Evolutionary conservation across 164 flowering plant species (phyloP).

Genomic region (Aristolochia fimbriata): DNA sequence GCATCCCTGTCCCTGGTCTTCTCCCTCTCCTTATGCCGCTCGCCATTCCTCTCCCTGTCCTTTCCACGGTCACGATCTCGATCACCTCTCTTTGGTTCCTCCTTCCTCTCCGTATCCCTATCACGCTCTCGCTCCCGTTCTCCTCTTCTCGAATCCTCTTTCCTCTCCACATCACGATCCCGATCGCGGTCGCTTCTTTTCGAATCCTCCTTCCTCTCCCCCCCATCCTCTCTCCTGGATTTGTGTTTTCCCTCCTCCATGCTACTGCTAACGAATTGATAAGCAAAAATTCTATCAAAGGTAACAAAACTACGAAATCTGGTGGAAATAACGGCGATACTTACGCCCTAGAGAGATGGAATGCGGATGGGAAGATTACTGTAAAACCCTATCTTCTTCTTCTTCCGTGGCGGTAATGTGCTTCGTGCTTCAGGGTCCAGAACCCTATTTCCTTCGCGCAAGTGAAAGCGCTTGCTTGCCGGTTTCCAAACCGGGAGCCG

Average conservation of each 20-base stretch:
- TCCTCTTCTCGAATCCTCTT: constrained; percentile 31
- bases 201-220: constrained; percentile 30
- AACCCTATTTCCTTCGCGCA: too few species aligned
- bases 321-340: too few species aligned
- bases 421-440: too few species aligned
- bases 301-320: too few species aligned
- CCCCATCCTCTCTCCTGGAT: constrained; percentile 41
- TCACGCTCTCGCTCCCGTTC: constrained; percentile 24
- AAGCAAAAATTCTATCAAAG: too few species aligned
- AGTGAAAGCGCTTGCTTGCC: too few species aligned
- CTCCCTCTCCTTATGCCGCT: constrained; percentile 17
- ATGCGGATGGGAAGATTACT: too few species aligned
- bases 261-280: neutral
- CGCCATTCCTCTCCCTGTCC: constrained; percentile 21
- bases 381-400: too few species aligned
- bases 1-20: constrained; percentile 16
- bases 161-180: constrained; percentile 13
- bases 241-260: constrained; percentile 53
- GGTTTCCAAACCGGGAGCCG: too few species aligned
- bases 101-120: constrained; percentile 28
- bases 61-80: constrained; percentile 21
- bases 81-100: constrained; percentile 34
- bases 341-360: too few species aligned
- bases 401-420: too few species aligned
- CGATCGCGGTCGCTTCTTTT: constrained; percentile 36